These are phyloP conservation scores for Meyerozyma carpophila DNA, from an alignment of 1,139 yeast genomes.

Conservation along the genomic window DNA sequence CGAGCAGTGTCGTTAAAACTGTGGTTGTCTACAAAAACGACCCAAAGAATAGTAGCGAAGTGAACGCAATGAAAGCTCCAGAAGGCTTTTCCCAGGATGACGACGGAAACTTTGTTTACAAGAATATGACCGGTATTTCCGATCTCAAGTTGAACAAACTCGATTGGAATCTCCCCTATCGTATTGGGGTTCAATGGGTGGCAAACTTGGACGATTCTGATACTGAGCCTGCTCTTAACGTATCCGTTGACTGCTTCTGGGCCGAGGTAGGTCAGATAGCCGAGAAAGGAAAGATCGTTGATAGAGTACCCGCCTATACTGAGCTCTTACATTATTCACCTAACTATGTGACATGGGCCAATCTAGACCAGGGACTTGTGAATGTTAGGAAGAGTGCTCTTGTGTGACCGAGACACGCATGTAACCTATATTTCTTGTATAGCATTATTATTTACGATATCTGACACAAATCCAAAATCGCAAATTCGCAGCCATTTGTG, in stretches of 20 bases:
- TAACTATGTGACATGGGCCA: slow-evolving; percentile 57
- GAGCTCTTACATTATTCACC: slow-evolving; percentile 68
- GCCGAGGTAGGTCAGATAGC: not conserved
- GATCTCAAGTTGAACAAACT: slow-evolving; percentile 59
- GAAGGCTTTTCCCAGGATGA: slow-evolving; percentile 48
- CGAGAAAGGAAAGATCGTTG: slow-evolving; percentile 55
- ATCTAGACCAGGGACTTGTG: slow-evolving; percentile 62
- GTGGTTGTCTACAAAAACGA: slow-evolving; percentile 41
- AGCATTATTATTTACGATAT: not conserved
- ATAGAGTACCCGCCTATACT: slow-evolving; percentile 59
- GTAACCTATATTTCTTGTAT: not conserved
- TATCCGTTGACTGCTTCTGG: slow-evolving; percentile 22
- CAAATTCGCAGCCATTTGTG: not conserved
- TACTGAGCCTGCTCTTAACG: slow-evolving; percentile 46
- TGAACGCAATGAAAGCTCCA: slow-evolving; percentile 23
- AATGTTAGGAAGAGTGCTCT: slow-evolving; percentile 38
- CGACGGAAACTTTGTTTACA: slow-evolving; percentile 49
- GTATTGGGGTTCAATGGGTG: slow-evolving; percentile 71
- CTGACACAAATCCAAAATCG: not conserved
- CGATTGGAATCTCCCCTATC: slow-evolving; percentile 54
- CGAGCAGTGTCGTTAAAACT: slow-evolving; percentile 44
- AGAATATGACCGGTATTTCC: slow-evolving; percentile 57
- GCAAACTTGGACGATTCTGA: slow-evolving; percentile 55
- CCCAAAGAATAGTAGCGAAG: slow-evolving; percentile 14
- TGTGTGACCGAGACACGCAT: not conserved